These are phyloP conservation scores for Mallotus nudiflorus DNA, from an alignment of 345 rosid species.

Conservation along the genomic window DNA sequence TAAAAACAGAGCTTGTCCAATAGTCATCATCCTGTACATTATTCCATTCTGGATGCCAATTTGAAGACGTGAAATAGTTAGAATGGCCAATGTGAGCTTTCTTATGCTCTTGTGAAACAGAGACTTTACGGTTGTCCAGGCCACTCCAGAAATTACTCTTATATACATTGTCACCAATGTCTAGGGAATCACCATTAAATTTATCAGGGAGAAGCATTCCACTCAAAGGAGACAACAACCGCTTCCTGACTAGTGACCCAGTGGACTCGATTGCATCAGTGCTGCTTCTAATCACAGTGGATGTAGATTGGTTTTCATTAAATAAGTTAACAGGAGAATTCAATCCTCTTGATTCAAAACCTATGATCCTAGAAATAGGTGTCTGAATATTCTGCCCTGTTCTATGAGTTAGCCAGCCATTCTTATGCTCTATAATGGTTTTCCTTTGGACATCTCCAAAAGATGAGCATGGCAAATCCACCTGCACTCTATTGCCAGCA, in stretches of 20 bases:
- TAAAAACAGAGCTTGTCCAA: slow-evolving; percentile 14
- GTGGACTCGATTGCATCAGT: slow-evolving; percentile 10
- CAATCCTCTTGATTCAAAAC: slow-evolving; percentile 22
- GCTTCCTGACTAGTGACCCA: slow-evolving; percentile 20
- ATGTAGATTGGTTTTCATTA: slow-evolving; percentile 9
- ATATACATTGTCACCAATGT: slow-evolving; percentile 12
- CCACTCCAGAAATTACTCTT: background rate
- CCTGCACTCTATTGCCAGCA: slow-evolving; percentile 30
- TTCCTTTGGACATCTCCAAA: slow-evolving; percentile 19
- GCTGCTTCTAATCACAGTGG: slow-evolving; percentile 8
- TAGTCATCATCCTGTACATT: slow-evolving; percentile 17
- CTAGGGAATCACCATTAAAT: slow-evolving; percentile 13
- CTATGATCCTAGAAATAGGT: slow-evolving; percentile 24
- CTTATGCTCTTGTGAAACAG: slow-evolving; percentile 20
- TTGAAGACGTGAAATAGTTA: slow-evolving; percentile 3
- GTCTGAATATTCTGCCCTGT: slow-evolving; percentile 19
- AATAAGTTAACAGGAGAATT: slow-evolving; percentile 10
- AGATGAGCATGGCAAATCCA: slow-evolving; percentile 22
- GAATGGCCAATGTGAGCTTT: slow-evolving; percentile 25
- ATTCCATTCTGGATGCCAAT: slow-evolving; percentile 29
- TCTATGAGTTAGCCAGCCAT: slow-evolving; percentile 12
- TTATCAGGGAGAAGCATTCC: slow-evolving; percentile 23
- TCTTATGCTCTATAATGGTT: slow-evolving; percentile 13
- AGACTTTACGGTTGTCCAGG: slow-evolving; percentile 6
- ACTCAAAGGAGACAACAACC: slow-evolving; percentile 22